Conservation (phyloP, 129 eudicot genomes). For the Calendula officinalis region DNA sequence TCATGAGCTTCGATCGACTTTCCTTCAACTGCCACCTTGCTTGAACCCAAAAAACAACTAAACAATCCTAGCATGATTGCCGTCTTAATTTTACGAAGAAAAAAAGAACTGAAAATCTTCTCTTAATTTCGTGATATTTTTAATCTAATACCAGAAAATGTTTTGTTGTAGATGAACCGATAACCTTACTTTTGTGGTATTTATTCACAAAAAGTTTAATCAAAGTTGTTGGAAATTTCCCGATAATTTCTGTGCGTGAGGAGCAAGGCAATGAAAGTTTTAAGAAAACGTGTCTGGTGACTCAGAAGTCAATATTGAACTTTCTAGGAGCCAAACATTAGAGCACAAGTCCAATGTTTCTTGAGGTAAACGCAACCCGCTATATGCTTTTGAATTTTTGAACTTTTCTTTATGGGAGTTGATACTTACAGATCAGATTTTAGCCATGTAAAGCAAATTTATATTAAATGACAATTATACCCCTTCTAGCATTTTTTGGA, state of each 20-base stretch:
- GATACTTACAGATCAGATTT: too few species aligned
- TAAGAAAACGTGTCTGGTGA: not conserved
- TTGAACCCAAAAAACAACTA: constrained; percentile 7
- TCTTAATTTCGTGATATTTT: not conserved
- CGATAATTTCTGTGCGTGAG: not conserved
- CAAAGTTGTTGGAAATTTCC: not conserved
- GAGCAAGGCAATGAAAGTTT: not conserved
- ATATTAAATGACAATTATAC: too few species aligned
- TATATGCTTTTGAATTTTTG: too few species aligned
- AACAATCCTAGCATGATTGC: not conserved
- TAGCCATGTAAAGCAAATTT: too few species aligned
- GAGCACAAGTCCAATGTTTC: too few species aligned
- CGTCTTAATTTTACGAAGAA: not conserved
- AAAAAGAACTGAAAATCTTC: not conserved
- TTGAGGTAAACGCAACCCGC: too few species aligned
- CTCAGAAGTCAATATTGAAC: too few species aligned
- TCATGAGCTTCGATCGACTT: not conserved
- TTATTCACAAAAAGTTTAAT: not conserved
- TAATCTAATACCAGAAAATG: not conserved
- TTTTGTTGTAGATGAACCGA: not conserved
- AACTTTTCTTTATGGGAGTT: too few species aligned
- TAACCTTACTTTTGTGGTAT: not conserved
- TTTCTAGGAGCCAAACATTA: too few species aligned
- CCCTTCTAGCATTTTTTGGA: too few species aligned
- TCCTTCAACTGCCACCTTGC: not conserved